These are phyloP conservation scores for Rubroboletus pulcherrimus DNA, from an alignment of 768 basidiomycete genomes.

Conservation along the genomic window DNA sequence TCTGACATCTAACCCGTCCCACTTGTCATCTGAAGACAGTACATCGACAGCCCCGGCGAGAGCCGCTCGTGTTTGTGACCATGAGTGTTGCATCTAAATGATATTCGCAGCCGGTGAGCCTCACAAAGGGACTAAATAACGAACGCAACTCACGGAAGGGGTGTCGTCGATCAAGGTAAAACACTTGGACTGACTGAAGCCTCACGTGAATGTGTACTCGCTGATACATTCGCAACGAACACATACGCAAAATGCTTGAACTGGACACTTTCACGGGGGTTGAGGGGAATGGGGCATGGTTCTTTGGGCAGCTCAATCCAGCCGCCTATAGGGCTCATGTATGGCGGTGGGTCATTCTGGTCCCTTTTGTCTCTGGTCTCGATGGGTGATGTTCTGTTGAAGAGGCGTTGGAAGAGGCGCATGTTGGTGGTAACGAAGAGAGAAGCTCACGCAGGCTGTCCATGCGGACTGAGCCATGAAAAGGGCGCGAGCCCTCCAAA, in stretches of 20 bases:
- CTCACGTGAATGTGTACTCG: background rate
- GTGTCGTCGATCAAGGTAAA: constrained; percentile 24
- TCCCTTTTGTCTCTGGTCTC: background rate
- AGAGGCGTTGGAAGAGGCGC: background rate
- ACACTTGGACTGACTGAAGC: constrained; percentile 17
- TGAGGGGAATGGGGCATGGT: constrained; percentile 3
- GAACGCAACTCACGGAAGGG: constrained; percentile 10
- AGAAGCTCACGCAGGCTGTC: constrained; percentile 9
- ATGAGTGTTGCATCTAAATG: constrained; percentile 20
- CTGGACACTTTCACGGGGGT: constrained; percentile 14
- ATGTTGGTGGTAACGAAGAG: background rate
- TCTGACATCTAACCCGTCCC: constrained; percentile 18
- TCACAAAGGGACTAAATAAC: too few species aligned
- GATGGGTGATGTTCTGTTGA: background rate
- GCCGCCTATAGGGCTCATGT: constrained; percentile 6
- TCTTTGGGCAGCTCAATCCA: constrained; percentile 15
- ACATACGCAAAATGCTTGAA: constrained; percentile 18
- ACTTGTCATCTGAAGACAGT: constrained; percentile 10
- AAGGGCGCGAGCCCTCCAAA: background rate
- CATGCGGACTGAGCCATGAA: constrained; percentile 5
- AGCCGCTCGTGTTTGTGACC: constrained; percentile 21
- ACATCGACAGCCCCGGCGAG: constrained; percentile 11
- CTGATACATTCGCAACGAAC: background rate
- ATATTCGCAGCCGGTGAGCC: background rate
- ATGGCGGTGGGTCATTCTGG: constrained; percentile 11